Conservation (phyloP, 2,329 filamentous ascomycete genomes). For the Phaeosphaeriaceae sp. region DNA sequence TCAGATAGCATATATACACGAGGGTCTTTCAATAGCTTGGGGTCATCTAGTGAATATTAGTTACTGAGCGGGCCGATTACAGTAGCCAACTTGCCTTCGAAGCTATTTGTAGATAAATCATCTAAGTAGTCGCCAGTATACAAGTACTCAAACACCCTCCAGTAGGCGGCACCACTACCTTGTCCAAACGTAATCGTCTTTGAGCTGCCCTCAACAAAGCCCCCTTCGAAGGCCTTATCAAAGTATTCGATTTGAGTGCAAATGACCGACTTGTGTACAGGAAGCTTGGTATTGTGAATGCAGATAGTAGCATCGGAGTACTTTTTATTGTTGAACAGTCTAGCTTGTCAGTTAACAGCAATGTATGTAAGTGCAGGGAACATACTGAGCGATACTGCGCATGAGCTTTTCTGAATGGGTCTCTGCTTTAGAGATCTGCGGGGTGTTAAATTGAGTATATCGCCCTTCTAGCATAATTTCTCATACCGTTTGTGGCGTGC, state of each 20-base stretch:
- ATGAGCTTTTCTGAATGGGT: no score
- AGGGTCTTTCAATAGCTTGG: no score
- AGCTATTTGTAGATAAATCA: constrained; percentile 5
- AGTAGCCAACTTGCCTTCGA: constrained; percentile 12
- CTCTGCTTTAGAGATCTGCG: no score
- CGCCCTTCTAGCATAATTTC: no score
- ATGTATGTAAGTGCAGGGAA: not conserved
- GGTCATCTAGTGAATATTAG: no score
- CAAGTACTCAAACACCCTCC: constrained; percentile 22
- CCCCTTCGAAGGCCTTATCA: constrained; percentile 13
- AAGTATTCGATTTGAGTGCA: constrained; percentile 22
- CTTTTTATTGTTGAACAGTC: constrained; percentile 13
- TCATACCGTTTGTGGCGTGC: no score
- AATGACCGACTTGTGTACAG: constrained; percentile 12
- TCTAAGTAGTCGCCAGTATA: constrained; percentile 18
- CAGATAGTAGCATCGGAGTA: constrained; percentile 15
- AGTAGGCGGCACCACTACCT: constrained; percentile 12
- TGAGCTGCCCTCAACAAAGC: constrained; percentile 15
- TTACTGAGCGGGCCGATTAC: no score
- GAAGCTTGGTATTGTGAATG: constrained; percentile 10
- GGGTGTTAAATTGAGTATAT: no score
- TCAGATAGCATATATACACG: no score
- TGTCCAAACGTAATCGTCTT: constrained; percentile 9
- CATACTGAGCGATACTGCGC: no score
- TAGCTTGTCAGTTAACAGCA: not conserved